Percentiles rank a stretch among this genome's conserved stretches.
These are phyloP conservation scores for Leptographium flavum DNA, from an alignment of 2,329 filamentous ascomycete species.

Conservation along the genomic window DNA sequence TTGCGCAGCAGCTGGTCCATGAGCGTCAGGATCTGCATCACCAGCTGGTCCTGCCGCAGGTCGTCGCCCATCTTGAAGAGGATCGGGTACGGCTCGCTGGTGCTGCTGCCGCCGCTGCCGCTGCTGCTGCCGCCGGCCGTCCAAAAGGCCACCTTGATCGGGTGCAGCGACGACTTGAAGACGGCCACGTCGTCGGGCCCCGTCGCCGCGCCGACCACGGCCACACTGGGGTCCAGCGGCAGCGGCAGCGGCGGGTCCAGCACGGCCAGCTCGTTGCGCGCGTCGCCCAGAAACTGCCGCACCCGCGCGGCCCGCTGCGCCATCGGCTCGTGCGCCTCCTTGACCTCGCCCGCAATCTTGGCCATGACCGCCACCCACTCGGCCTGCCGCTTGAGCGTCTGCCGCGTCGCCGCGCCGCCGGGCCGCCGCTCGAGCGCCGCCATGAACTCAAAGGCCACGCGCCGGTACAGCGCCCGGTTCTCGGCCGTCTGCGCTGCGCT, in stretches of 20 bases:
- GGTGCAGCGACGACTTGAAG: slow-evolving; percentile 89
- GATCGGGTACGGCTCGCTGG: slow-evolving; percentile 70
- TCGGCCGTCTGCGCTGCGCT: slow-evolving; percentile 57
- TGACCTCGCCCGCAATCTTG: slow-evolving; percentile 79
- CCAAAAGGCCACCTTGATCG: slow-evolving; percentile 82
- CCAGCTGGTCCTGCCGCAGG: slow-evolving; percentile 87
- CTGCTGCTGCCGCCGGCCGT: slow-evolving; percentile 64
- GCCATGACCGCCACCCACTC: slow-evolving; percentile 79
- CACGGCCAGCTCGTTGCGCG: slow-evolving; percentile 71
- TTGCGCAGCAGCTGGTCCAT: slow-evolving; percentile 95
- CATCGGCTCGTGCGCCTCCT: slow-evolving; percentile 63
- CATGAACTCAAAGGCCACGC: slow-evolving; percentile 96
- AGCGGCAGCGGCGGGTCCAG: slow-evolving; percentile 81
- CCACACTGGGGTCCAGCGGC: slow-evolving; percentile 72
- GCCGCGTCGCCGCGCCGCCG: slow-evolving; percentile 58
- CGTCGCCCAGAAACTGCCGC: slow-evolving; percentile 72
- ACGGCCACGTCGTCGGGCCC: slow-evolving; percentile 66
- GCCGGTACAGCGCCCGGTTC: slow-evolving; percentile 75
- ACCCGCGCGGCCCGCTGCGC: slow-evolving; percentile 69
- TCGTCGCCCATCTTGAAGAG: slow-evolving; percentile 98
- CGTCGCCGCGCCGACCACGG: slow-evolving; percentile 57
- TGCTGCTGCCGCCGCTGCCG: too few species aligned
- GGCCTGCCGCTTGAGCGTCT: slow-evolving; percentile 68
- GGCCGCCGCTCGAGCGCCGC: slow-evolving; percentile 59
- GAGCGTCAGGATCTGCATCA: slow-evolving; percentile 91